Percentiles rank a stretch among this genome's conserved stretches.
These are phyloP conservation scores for Euclidium syriacum DNA, from an alignment of 345 rosid species.

Conservation along the genomic window DNA sequence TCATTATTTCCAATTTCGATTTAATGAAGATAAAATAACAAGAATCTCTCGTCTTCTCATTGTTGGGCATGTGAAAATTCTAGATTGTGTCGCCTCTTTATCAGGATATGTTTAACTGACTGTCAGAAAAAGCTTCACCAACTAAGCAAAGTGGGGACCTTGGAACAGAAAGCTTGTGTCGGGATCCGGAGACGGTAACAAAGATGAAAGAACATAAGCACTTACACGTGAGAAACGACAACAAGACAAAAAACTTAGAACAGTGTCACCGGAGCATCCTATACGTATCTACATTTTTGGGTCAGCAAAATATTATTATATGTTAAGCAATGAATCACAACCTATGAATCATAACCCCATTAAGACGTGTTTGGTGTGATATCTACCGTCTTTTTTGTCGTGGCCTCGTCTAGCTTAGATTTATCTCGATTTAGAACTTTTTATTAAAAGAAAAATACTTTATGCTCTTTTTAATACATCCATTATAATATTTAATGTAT, in stretches of 20 bases:
- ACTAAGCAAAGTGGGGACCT: conserved; percentile 17
- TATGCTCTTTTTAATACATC: too few species aligned
- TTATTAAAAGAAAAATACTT: not conserved
- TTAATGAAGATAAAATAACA: too few species aligned
- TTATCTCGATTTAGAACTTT: not conserved
- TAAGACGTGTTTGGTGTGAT: conserved; percentile 31
- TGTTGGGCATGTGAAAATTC: too few species aligned
- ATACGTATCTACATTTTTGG: conserved; percentile 11
- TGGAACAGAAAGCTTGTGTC: conserved; percentile 1
- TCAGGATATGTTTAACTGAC: too few species aligned
- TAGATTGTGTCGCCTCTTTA: too few species aligned
- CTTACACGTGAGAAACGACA: conserved; percentile 23
- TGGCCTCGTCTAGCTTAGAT: conserved; percentile 1
- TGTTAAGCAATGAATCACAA: conserved; percentile 2
- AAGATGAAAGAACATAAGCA: conserved; percentile 14
- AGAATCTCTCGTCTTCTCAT: too few species aligned
- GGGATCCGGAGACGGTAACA: conserved; percentile 22
- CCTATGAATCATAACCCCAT: conserved; percentile 17
- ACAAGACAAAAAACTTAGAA: conserved; percentile 8
- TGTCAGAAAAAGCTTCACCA: too few species aligned
- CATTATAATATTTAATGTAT: not conserved
- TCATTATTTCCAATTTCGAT: too few species aligned
- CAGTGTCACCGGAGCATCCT: not conserved
- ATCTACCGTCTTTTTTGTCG: conserved; percentile 25
- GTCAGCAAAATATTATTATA: conserved; percentile 9